Evolutionary conservation across 2,329 filamentous ascomycete species (phyloP).

Genomic region (Emericellopsis atlantica): DNA sequence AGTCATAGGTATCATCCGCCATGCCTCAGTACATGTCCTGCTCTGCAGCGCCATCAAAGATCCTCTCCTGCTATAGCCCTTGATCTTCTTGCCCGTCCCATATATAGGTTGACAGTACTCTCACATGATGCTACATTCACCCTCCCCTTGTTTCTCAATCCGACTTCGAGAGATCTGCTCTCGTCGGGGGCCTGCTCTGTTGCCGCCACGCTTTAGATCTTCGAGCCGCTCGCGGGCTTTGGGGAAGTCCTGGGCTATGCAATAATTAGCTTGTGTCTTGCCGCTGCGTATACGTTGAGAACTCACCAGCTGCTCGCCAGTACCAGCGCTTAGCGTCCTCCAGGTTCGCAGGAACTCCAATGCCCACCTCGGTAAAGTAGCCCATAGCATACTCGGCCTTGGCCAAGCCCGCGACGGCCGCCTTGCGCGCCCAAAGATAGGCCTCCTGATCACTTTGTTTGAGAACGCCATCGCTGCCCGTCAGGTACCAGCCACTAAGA

Average conservation of each 20-base stretch:
- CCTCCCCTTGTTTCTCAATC: conserved; percentile 73
- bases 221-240: conserved; percentile 89
- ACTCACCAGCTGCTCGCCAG: conserved; percentile 89
- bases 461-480: conserved; percentile 75
- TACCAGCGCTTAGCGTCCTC: conserved; percentile 99
- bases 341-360: conserved; percentile 72
- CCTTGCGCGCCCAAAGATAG: conserved; percentile 93
- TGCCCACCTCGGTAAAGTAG: conserved; percentile 92
- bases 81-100: too few relatives aligned
- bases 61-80: too few relatives aligned
- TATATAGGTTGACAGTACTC: too few relatives aligned
- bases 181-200: conserved; percentile 45
- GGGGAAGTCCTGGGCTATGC: conserved; percentile 77
- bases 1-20: too few relatives aligned
- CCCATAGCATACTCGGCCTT: conserved; percentile 98
- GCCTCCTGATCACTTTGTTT: conserved; percentile 91
- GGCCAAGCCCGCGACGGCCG: conserved; percentile 71
- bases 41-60: too few relatives aligned
- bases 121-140: conserved; percentile 77
- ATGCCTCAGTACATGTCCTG: too few relatives aligned
- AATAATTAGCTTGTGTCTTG: not conserved
- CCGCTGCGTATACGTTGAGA: conserved; percentile 1
- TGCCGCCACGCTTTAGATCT: conserved; percentile 74
- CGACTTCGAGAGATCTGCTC: conserved; percentile 74
- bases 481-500: conserved; percentile 87